Evolutionary conservation across 1,284 basidiomycete genomes (phyloP), one percentile per base, ranked within the genome.

Genomic region (Pascua guehoae): DNA sequence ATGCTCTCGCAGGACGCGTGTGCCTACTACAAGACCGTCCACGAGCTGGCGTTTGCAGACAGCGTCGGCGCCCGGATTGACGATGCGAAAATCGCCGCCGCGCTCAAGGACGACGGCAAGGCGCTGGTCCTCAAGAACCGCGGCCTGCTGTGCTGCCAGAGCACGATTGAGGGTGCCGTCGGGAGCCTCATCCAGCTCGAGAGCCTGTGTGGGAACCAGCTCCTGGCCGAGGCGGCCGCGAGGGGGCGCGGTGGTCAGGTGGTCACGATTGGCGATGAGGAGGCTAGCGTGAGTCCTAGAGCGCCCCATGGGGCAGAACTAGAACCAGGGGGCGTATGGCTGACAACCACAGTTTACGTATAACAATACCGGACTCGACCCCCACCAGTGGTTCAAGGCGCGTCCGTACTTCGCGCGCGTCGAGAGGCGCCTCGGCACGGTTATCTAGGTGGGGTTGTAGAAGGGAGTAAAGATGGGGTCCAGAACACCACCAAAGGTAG

Each of bases 1-100:
- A 68, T 66, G 63, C 62, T 66, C 18, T 58, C 62, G 46, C 66
- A 68, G 58, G 66, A 68, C 65, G 60, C 59, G 39, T 68, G 67
- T 43, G 64, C 62, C 2, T 68, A 66, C 48, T 56, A 61, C 47
- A 47, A 61, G 12, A 48, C 54, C 9, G 51, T 64, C 16, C 53
- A 62, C 47, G 48, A 54, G 10, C 51, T 68, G 37, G 57, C 65
- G 0, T 65, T 68, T 48, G 24, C 41, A 2, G 42, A 45, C 8
- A 53, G 51, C 12, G 41, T 51, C n/a, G 15, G 18, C 1, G 43
- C n/a, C 12, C 41, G 41, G 1, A n/a, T 56, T 16, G 47, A 54
- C n/a, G 66, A 51, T 2, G 45, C 43, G 8, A 16, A 24, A 3
- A 53, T 68, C 5, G 51, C 49, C 0, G 43, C 45, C 2, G 50